phyloP scores from a whole-genome alignment of 1,139 yeast species.

The Nakaseomyces uthaithaninus region DNA sequence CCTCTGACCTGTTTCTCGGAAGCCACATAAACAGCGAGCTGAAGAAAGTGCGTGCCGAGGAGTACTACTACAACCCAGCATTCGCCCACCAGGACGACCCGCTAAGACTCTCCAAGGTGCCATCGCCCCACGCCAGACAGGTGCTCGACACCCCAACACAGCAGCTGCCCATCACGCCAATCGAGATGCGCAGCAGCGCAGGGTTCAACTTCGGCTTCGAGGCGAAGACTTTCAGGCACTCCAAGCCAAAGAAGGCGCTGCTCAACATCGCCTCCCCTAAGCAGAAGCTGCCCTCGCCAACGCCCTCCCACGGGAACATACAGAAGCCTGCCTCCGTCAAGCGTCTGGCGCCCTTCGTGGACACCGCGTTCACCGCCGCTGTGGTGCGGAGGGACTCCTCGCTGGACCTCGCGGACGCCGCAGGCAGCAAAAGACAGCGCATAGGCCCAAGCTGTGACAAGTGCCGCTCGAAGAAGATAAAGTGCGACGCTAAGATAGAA shows the following conservation, averaged over 20 bases:
- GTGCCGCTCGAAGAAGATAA: constrained; percentile 64
- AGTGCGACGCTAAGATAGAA: constrained; percentile 60
- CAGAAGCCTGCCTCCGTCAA: neutral
- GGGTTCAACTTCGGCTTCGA: constrained; percentile 1
- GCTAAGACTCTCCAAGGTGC: neutral
- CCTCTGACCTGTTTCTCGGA: constrained; percentile 1
- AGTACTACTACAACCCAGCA: constrained; percentile 3
- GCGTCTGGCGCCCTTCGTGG: constrained; percentile 2
- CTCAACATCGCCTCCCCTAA: neutral
- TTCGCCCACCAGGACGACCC: neutral
- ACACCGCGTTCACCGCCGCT: neutral
- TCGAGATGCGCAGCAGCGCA: neutral
- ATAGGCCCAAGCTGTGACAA: constrained; percentile 71
- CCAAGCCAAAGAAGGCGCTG: constrained; percentile 4
- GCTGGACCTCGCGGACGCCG: neutral
- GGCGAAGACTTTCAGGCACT: neutral
- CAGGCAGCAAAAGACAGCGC: constrained; percentile 44
- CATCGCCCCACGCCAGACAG: neutral
- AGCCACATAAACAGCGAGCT: constrained; percentile 1
- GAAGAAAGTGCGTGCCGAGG: neutral
- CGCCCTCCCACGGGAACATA: neutral
- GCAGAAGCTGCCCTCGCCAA: constrained; percentile 1
- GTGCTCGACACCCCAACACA: neutral
- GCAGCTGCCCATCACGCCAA: constrained; percentile 2
- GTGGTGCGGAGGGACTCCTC: neutral